phyloP scores from a whole-genome alignment of 192 early-diverging fungal genomes.

The Neocallimastix lanati region DNA sequence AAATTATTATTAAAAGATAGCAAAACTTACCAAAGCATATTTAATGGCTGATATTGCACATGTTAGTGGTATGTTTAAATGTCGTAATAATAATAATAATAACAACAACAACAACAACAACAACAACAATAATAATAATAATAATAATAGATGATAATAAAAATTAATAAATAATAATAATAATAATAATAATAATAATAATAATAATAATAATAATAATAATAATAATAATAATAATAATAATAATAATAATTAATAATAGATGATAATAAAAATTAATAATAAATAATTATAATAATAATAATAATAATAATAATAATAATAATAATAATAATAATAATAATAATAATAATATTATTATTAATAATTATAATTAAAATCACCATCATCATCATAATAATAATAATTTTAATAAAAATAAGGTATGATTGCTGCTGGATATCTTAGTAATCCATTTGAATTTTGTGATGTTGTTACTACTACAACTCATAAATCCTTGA shows the following conservation, averaged over 20 bases:
- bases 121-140: slow-evolving; percentile 1
- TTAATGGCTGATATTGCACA: slow-evolving; percentile 97
- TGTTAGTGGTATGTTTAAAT: slow-evolving; percentile 53
- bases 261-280: too few relatives aligned
- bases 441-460: slow-evolving; percentile 75
- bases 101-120: slow-evolving; percentile 35
- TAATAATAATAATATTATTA: too few relatives aligned
- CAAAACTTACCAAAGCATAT: slow-evolving; percentile 65
- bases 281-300: too few relatives aligned
- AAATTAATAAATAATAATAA: neutral
- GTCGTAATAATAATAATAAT: too few relatives aligned
- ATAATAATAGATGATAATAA: too few relatives aligned
- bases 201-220: neutral
- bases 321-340: too few relatives aligned
- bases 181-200: neutral
- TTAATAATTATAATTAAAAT: too few relatives aligned
- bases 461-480: slow-evolving; percentile 95
- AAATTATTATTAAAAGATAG: too few relatives aligned
- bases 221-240: slow-evolving; percentile 44
- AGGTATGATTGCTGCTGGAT: slow-evolving; percentile 73
- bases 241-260: slow-evolving; percentile 22
- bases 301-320: too few relatives aligned
- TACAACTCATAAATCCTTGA: slow-evolving; percentile 95
- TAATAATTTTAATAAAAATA: neutral
- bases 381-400: too few relatives aligned